Conservation (phyloP, 139 green algal genomes). For the Tetratostichococcus sp. region DNA sequence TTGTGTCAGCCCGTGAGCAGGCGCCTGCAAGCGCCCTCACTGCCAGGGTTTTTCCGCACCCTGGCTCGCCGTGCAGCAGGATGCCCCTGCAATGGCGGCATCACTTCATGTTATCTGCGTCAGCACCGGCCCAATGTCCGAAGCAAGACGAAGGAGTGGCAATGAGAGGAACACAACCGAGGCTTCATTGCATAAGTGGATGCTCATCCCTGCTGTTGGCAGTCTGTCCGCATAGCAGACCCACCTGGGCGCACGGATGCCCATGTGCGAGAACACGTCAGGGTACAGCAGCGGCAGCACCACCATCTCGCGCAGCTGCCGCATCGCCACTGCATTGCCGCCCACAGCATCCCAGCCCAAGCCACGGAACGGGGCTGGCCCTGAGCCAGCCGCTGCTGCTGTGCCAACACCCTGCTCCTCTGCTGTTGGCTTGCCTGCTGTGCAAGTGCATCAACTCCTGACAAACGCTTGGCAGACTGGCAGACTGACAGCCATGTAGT, state of each 20-base stretch:
- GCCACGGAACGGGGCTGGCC: background rate
- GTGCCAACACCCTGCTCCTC: too few species aligned
- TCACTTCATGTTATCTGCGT: too few species aligned
- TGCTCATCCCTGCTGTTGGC: conserved; percentile 44
- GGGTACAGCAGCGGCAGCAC: conserved; percentile 84
- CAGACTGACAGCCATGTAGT: too few species aligned
- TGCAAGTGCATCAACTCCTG: too few species aligned
- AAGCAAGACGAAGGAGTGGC: too few species aligned
- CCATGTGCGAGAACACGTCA: conserved; percentile 54
- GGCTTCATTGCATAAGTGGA: too few species aligned
- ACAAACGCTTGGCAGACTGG: too few species aligned
- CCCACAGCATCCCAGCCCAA: conserved; percentile 30
- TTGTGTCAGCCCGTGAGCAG: conserved; percentile 26
- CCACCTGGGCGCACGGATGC: conserved; percentile 57
- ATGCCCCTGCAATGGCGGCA: conserved; percentile 56
- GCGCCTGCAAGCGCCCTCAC: conserved; percentile 63
- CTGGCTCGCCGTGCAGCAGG: conserved; percentile 58
- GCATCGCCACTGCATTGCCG: conserved; percentile 45
- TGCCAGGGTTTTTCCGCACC: conserved; percentile 70
- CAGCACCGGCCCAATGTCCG: too few species aligned
- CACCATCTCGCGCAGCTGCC: conserved; percentile 70
- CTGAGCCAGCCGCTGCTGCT: background rate
- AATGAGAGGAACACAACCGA: too few species aligned
- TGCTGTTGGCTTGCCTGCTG: too few species aligned
- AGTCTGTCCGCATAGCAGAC: too few species aligned